Evolutionary conservation across 306 rosid genomes (phyloP), one percentile per base, ranked within the genome.

Genomic region (Mimosa pudica): DNA sequence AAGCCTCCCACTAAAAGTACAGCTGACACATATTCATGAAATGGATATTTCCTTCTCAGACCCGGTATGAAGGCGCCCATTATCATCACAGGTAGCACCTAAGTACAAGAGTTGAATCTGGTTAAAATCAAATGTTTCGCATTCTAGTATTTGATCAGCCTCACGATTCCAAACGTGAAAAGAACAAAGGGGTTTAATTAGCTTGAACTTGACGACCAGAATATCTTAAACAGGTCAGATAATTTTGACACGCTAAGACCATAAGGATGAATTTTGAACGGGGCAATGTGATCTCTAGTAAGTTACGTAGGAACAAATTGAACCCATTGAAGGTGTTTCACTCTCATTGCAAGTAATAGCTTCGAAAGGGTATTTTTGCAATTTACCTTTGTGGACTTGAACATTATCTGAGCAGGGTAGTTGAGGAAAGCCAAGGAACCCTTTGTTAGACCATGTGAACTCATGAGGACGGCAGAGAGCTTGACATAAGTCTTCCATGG

Each of bases 41-140:
- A 24, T 0, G 99, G 98, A 80, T 95, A 95, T 84, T 95, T 95
- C 79, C 98, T 79, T 75, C 96, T 89, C 64, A 95, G 80, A 67
- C 99, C 99, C 14, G 98, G 99, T 66, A 95, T 93, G 86, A 95
- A 93, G 11, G 98, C 99, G 5, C 99, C 99, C 98, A 95, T 95
- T 63, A 95, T 79, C 99, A 95, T 95, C 91, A 95, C 99, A 1
- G 99, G 99, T 63, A 95, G 82, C 80, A 95, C 99, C 98, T 95
- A 78, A 79, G 69, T 68, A 77, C 84, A 83, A 79, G 75, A 69
- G 83, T 8, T 36, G 24, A 55, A 71, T 82, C 65, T 38, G 47
- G 47, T 80, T 58, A 70, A 16, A n/a, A 58, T 74, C 18, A 17
- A 81, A 42, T 51, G 57, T 35, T 71, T 66, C 18, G 3, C 18